A percentile compares a stretch with the other conserved stretches of the same genome.
phyloP scores from a whole-genome alignment of 805 yeast species.

The Zygosaccharomyces siamensis region DNA sequence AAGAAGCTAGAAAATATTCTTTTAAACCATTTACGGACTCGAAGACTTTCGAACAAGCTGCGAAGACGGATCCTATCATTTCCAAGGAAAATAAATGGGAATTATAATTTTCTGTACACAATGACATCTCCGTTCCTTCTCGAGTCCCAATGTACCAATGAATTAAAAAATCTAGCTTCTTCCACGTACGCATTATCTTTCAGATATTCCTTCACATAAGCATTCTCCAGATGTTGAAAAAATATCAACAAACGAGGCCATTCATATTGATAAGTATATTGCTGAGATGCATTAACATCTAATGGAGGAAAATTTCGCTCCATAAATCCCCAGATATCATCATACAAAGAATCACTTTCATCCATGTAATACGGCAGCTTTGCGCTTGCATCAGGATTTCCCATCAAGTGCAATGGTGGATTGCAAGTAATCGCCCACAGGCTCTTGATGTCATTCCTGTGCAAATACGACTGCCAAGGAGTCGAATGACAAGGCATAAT shows the following conservation, averaged over 20 bases:
- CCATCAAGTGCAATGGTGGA: constrained; percentile 59
- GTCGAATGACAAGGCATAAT: constrained; percentile 96
- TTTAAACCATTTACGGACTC: constrained; percentile 1
- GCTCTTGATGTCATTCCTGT: constrained; percentile 46
- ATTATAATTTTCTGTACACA: constrained; percentile 42
- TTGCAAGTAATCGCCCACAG: constrained; percentile 85
- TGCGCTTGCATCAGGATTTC: constrained; percentile 25
- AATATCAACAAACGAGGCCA: constrained; percentile 77
- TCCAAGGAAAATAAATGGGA: constrained; percentile 18
- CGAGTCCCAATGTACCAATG: constrained; percentile 79
- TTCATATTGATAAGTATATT: constrained; percentile 32
- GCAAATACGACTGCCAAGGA: constrained; percentile 86
- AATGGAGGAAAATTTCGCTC: constrained; percentile 46
- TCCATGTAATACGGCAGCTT: constrained; percentile 57
- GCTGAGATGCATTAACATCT: constrained; percentile 19
- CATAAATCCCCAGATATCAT: constrained; percentile 57
- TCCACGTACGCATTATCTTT: constrained; percentile 41
- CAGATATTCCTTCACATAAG: constrained; percentile 40
- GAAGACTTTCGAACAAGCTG: constrained; percentile 4
- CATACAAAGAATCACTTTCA: constrained; percentile 82
- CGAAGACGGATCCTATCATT: not conserved
- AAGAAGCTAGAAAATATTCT: constrained; percentile 8
- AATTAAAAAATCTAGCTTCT: constrained; percentile 62
- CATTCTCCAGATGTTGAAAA: constrained; percentile 57
- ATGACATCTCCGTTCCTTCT: constrained; percentile 76